A percentile compares a stretch with the other conserved stretches of the same genome.
phyloP scores from a whole-genome alignment of 257 asterid species.

The Plantago major region DNA sequence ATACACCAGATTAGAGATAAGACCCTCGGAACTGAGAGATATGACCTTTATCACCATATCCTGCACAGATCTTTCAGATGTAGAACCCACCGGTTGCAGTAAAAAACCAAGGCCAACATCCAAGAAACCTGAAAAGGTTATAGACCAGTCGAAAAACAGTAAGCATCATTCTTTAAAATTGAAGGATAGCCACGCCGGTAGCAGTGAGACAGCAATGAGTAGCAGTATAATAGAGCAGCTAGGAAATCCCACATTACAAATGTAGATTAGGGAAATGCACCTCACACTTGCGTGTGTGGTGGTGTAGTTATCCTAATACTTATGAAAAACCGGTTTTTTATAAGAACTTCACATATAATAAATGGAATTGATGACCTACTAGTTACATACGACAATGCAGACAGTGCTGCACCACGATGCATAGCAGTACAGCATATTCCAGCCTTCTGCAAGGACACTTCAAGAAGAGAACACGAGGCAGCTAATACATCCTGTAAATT shows the following conservation, averaged over 20 bases:
- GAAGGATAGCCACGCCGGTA: neutral
- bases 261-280: neutral
- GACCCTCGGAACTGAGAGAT: constrained; percentile 71
- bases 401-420: constrained; percentile 93
- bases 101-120: constrained; percentile 61
- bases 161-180: constrained; percentile 11
- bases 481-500: constrained; percentile 67
- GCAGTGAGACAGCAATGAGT: constrained; percentile 3
- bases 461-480: constrained; percentile 71
- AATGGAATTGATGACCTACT: constrained; percentile 37
- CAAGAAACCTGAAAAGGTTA: constrained; percentile 56
- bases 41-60: constrained; percentile 65
- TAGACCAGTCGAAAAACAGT: constrained; percentile 11
- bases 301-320: too few species aligned
- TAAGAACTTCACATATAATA: too few species aligned
- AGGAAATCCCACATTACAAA: neutral
- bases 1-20: constrained; percentile 71
- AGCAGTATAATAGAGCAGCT: neutral
- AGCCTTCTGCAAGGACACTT: constrained; percentile 81
- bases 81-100: constrained; percentile 49
- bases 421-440: constrained; percentile 84
- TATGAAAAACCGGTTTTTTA: too few species aligned
- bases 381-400: constrained; percentile 83
- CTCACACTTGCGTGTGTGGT: neutral
- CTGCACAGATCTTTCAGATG: constrained; percentile 50